Base-by-base conservation (phyloP, 257 asterid genomes). In the Fraxinus quadrangulata region DNA sequence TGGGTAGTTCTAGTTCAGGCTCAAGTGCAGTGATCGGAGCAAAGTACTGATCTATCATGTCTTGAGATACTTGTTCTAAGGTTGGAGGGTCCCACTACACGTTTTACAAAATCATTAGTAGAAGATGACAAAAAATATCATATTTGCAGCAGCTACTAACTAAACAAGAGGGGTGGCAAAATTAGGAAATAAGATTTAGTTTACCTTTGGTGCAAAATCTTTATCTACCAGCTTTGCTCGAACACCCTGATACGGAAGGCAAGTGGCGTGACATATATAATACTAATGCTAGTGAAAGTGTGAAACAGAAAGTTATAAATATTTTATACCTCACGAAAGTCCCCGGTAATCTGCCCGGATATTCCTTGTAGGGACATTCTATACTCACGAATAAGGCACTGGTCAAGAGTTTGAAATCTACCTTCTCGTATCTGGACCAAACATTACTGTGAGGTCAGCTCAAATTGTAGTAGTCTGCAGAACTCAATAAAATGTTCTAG, bases 61-160 rank as follows among this genome's bases (percentile, higher is more conserved):
- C 98, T 74, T 87, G 42, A 11, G 97, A 80, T 81, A 89, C 97
- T 45, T 89, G 81, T 70, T 91, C 94, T 88, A 93, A 87, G 81
- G 85, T 95, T 49, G 98, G 99, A 67, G 98, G 99, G 79, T 87
- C 87, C 98, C 99, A 95, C 99, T 95, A 95, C 89, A 87, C 42
- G 71, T 61, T 78, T 31, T 33, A 34, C 70, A 47, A 81, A 49
- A 66, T 39, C 11, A 8, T 17, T 26, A n/a, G 5, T 13, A 8
- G 67, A 21, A 2, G 67, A 21, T 61, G 0, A 21, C 0, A 23
- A 23, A 61, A 12, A 7, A 23, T 59, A 23, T 33, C 51, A 63
- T 31, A 5, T 56, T 75, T 9, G 28, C 2, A 28, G 4, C 59
- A 6, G 36, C 59, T 1, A 40, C 7, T 49, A 39, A 17, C 0